Base-by-base conservation (phyloP, 768 basidiomycete species). In the Crepidotus variabilis region DNA sequence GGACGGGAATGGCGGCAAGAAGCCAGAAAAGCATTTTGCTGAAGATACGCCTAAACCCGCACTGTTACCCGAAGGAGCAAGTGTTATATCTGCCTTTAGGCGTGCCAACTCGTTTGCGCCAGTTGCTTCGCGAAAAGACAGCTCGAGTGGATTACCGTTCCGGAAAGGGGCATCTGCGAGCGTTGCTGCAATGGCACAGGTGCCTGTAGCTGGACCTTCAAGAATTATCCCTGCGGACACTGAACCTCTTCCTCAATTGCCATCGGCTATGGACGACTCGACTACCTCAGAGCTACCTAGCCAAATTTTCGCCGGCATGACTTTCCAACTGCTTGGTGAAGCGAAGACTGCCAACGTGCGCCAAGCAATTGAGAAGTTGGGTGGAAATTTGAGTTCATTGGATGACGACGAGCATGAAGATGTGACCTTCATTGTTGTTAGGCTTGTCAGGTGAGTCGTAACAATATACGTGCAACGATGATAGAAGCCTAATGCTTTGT, bases 41-140 rank as follows among this genome's bases (percentile, higher is more conserved):
- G 28, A 28, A 45, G 61, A 58, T 22, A 54, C 53, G 14, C 67
- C 58, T n/a, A 60, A 54, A 23, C 47, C 47, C 54, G 54, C 49
- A 43, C 47, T 34, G 54, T 59, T 54, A 57, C 57, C 24, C 10
- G 62, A 57, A 22, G 61, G 60, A 18, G 60, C 60, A 23, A 79
- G 79, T 54, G 72, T 87, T 18, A 80, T 90, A 35, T 79, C 83
- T 16, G 73, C 80, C 6, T 87, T 88, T 61, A 71, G 80, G 59
- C 80, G 90, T 6, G 71, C 79, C 8, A 83, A 87, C 43, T 90
- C 88, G 9, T 89, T 90, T 62, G 81, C 78, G 1, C 79, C 81
- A 1, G 69, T 67, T 16, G 61, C 61, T 21, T 47, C 61, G 22
- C 56, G 59, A 39, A 62, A 56, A 33, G 58, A 57, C 47, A 51